Evolutionary conservation across 2,329 filamentous ascomycete genomes (phyloP).

Genomic region (Pseudogymnoascus sp.): DNA sequence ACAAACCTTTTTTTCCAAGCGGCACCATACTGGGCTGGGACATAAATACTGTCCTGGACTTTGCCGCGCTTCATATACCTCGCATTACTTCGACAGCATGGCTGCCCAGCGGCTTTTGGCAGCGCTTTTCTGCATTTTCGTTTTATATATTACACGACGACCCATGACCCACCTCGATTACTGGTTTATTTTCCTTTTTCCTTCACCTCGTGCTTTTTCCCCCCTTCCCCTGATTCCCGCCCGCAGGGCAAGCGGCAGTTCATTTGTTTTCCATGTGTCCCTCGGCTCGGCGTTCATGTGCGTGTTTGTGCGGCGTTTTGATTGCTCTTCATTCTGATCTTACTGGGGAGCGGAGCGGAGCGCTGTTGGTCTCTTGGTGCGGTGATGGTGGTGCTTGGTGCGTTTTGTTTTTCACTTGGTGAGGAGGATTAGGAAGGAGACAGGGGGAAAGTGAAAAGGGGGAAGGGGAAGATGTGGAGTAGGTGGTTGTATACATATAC

Average conservation of each 20-base stretch:
- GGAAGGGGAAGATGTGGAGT: neutral
- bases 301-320: slow-evolving; percentile 6
- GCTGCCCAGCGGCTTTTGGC: neutral
- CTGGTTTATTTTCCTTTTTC: slow-evolving; percentile 1
- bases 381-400: slow-evolving; percentile 6
- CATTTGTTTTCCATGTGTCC: slow-evolving; percentile 3
- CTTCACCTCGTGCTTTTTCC: neutral
- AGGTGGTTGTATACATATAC: slow-evolving; percentile 6
- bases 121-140: neutral
- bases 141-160: slow-evolving; percentile 11
- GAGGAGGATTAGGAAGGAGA: slow-evolving; percentile 6
- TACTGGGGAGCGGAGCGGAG: slow-evolving; percentile 3
- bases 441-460: neutral
- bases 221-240: slow-evolving; percentile 1
- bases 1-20: neutral
- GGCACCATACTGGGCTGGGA: neutral
- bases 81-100: slow-evolving; percentile 5
- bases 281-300: neutral
- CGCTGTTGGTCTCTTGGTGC: slow-evolving; percentile 3
- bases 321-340: neutral
- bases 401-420: slow-evolving; percentile 1
- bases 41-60: neutral
- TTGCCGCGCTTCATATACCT: neutral
- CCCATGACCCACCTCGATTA: slow-evolving; percentile 2
- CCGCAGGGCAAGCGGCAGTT: slow-evolving; percentile 9